Evolutionary conservation across 345 rosid species (phyloP).

Genomic region (Raphanus raphanistrum): DNA sequence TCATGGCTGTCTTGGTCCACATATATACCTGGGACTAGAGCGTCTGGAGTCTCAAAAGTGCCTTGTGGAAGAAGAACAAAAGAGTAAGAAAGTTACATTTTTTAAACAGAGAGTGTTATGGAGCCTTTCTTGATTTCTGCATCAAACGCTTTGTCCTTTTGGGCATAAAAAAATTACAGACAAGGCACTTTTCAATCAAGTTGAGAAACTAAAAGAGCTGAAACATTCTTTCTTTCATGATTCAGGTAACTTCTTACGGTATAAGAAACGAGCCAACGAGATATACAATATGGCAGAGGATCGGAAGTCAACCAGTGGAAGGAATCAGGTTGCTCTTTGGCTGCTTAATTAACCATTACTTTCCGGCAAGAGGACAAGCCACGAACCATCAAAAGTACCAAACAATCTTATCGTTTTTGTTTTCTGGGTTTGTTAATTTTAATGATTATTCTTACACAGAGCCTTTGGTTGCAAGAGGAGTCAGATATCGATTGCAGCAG

Average conservation of each 20-base stretch:
- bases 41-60: conserved; percentile 58
- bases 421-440: conserved; percentile 1
- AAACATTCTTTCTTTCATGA: no score
- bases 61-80: conserved; percentile 62
- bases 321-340: no score
- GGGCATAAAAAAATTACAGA: conserved; percentile 36
- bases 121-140: not conserved
- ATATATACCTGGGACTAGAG: conserved; percentile 57
- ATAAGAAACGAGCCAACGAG: no score
- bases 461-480: conserved; percentile 63
- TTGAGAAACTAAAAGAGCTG: conserved; percentile 57
- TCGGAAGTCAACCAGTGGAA: conserved; percentile 31
- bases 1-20: conserved; percentile 16
- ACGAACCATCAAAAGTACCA: conserved; percentile 90
- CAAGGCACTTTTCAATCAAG: conserved; percentile 61
- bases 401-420: conserved; percentile 19
- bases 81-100: conserved; percentile 56
- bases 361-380: conserved; percentile 71
- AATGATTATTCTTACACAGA: no score
- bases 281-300: no score
- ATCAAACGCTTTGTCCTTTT: not conserved
- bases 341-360: no score
- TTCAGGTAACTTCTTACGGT: no score
- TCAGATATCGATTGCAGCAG: conserved; percentile 52
- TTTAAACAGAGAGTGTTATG: not conserved